A percentile compares a stretch with the other conserved stretches of the same genome.
Evolutionary conservation across 129 eudicot species (phyloP).

Genomic region (Artemisia tridentata): DNA sequence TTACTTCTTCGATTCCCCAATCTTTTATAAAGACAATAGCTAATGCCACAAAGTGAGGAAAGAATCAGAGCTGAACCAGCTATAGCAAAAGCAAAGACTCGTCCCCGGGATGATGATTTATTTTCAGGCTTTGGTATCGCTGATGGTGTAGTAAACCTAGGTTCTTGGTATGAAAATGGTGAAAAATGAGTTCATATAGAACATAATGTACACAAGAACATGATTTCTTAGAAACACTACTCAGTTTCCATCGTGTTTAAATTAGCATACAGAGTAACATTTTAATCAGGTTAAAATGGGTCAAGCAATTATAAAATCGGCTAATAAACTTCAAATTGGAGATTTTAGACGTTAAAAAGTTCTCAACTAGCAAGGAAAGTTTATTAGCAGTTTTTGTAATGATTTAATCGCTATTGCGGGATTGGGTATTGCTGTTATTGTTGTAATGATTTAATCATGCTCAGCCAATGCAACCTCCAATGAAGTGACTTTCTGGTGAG

Average conservation of each 20-base stretch:
- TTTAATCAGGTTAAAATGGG: background rate
- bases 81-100: background rate
- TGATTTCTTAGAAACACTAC: background rate
- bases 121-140: background rate
- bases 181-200: background rate
- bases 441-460: no score
- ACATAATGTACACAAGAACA: background rate
- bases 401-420: no score
- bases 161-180: background rate
- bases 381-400: no score
- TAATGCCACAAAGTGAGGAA: slow-evolving; percentile 9
- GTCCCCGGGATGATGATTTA: background rate
- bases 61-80: background rate
- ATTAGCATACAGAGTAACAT: background rate
- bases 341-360: no score
- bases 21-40: slow-evolving; percentile 9
- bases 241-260: background rate
- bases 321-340: no score
- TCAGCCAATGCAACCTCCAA: no score
- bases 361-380: no score
- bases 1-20: slow-evolving; percentile 13
- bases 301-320: no score
- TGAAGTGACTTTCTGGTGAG: no score
- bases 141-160: background rate
- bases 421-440: no score